These are phyloP conservation scores for Corylus avellana DNA, from an alignment of 306 rosid species.

Conservation along the genomic window DNA sequence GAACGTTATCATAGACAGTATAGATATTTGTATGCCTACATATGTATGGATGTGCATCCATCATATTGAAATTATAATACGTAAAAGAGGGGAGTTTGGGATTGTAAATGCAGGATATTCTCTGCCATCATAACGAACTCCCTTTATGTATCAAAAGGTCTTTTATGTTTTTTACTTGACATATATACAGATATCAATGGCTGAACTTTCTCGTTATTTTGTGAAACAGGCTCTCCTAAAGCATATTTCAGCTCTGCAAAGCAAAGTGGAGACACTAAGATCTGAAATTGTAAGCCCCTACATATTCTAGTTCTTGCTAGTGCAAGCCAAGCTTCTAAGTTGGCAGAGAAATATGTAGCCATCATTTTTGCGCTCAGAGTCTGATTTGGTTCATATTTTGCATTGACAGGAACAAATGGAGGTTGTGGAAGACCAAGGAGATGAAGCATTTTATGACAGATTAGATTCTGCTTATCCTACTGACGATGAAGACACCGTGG, in stretches of 20 bases:
- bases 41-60: background rate
- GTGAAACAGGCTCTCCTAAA: constrained; percentile 68
- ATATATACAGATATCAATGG: background rate
- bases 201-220: constrained; percentile 29
- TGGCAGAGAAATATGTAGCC: constrained; percentile 3
- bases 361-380: constrained; percentile 5
- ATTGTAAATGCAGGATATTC: background rate
- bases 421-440: constrained; percentile 64
- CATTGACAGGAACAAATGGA: constrained; percentile 75
- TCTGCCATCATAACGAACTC: background rate
- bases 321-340: constrained; percentile 21
- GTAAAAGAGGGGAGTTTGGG: background rate
- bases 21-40: background rate
- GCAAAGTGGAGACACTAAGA: constrained; percentile 59
- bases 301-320: constrained; percentile 7
- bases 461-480: constrained; percentile 67
- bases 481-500: constrained; percentile 74
- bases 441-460: constrained; percentile 62
- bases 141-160: background rate
- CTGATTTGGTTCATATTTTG: constrained; percentile 22
- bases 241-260: constrained; percentile 66
- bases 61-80: background rate
- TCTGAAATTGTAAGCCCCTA: constrained; percentile 63
- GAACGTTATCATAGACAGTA: background rate
- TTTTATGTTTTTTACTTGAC: background rate